A percentile compares a stretch with the other conserved stretches of the same genome.
These are phyloP conservation scores for Lactifluus volemus DNA, from an alignment of 768 basidiomycete genomes.

Conservation along the genomic window DNA sequence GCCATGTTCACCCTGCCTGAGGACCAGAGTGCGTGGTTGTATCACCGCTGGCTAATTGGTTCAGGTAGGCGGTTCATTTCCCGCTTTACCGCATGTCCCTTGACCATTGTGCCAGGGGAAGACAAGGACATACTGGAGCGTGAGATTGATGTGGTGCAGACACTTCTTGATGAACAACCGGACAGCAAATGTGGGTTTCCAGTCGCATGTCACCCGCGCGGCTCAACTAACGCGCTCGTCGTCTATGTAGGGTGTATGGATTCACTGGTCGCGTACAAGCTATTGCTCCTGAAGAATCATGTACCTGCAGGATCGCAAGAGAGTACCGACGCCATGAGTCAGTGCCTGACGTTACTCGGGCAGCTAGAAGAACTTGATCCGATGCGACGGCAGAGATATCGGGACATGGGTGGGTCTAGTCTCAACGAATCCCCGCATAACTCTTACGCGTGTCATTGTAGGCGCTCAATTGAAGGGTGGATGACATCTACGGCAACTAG, in stretches of 20 bases:
- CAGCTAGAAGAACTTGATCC: conserved; percentile 59
- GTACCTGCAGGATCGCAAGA: conserved; percentile 27
- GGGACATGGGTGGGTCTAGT: conserved; percentile 44
- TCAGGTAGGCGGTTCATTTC: conserved; percentile 40
- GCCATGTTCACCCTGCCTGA: conserved; percentile 95
- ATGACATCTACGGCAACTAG: neutral
- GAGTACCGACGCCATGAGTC: conserved; percentile 27
- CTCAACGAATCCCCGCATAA: neutral
- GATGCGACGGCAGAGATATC: conserved; percentile 56
- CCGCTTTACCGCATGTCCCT: neutral
- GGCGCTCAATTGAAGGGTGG: neutral
- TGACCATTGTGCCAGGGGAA: conserved; percentile 37
- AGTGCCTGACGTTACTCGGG: conserved; percentile 44
- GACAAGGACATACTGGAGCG: conserved; percentile 49
- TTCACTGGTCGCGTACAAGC: conserved; percentile 78
- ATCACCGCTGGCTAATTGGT: conserved; percentile 95
- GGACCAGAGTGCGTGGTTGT: conserved; percentile 97
- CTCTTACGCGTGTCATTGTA: neutral
- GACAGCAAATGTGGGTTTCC: conserved; percentile 77
- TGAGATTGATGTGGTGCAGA: conserved; percentile 74
- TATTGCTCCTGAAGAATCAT: conserved; percentile 49
- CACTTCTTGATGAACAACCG: conserved; percentile 80
- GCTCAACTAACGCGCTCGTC: neutral
- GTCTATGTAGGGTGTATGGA: conserved; percentile 83
- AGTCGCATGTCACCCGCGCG: neutral